Evolutionary conservation across 176 grass and related monocot genomes (phyloP).

Genomic region (Panicum miliaceum): DNA sequence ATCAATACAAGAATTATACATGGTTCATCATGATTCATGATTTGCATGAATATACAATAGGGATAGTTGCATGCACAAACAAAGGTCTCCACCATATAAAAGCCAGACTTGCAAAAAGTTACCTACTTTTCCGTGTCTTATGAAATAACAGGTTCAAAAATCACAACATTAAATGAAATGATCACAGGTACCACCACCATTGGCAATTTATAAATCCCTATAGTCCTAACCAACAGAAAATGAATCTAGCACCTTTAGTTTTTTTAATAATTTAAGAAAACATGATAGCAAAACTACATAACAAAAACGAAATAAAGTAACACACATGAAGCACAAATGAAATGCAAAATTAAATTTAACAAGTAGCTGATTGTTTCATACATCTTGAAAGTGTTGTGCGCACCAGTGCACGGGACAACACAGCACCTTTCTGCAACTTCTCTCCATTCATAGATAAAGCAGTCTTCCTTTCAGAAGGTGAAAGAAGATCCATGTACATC

Average conservation of each 20-base stretch:
- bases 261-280: slow-evolving; percentile 20
- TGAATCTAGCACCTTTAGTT: slow-evolving; percentile 7
- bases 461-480: slow-evolving; percentile 66
- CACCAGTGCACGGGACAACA: slow-evolving; percentile 69
- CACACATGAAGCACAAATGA: not conserved
- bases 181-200: not conserved
- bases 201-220: not conserved
- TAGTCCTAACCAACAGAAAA: not conserved
- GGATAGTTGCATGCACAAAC: not conserved
- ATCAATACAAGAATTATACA: not conserved
- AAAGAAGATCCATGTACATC: slow-evolving; percentile 76
- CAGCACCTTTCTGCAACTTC: slow-evolving; percentile 59
- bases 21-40: slow-evolving; percentile 9
- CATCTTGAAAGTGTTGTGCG: slow-evolving; percentile 97
- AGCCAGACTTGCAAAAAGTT: not conserved
- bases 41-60: slow-evolving; percentile 22
- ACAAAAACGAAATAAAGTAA: not conserved
- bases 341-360: not conserved
- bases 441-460: slow-evolving; percentile 64
- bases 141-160: not conserved
- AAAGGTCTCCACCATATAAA: not conserved
- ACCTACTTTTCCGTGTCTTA: slow-evolving; percentile 8
- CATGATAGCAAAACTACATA: not conserved
- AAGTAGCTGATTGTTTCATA: slow-evolving; percentile 46
- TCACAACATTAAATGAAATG: not conserved